Evolutionary conservation across 768 basidiomycete species (phyloP).

Genomic region (Pluteus cervinus): DNA sequence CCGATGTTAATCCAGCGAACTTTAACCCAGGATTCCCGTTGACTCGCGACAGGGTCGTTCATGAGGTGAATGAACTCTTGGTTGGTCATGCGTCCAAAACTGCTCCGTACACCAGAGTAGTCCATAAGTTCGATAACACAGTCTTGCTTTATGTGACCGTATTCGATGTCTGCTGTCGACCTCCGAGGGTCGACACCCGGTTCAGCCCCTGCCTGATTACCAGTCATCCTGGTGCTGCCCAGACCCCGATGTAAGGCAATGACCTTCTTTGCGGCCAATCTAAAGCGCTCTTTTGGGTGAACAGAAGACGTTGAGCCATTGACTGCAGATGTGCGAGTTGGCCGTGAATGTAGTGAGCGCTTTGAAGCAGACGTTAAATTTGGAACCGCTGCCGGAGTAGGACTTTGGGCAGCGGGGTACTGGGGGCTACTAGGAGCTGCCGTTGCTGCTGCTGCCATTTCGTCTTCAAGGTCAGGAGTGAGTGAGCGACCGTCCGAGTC

Average conservation of each 20-base stretch:
- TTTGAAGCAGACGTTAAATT: neutral
- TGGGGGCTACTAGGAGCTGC: neutral
- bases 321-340: constrained; percentile 13
- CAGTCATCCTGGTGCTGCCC: constrained; percentile 35
- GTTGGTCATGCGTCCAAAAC: constrained; percentile 52
- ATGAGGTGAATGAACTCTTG: constrained; percentile 54
- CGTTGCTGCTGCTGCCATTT: constrained; percentile 10
- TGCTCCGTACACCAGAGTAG: constrained; percentile 53
- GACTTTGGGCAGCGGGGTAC: neutral
- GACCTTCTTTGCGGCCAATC: constrained; percentile 50
- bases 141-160: constrained; percentile 50
- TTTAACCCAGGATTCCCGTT: constrained; percentile 54
- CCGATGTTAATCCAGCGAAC: constrained; percentile 74
- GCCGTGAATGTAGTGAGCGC: constrained; percentile 12
- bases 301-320: constrained; percentile 10
- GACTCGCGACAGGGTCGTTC: constrained; percentile 34
- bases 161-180: constrained; percentile 46
- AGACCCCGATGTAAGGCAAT: constrained; percentile 57
- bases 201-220: constrained; percentile 52
- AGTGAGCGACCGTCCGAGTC: constrained; percentile 63
- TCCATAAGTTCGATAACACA: constrained; percentile 65
- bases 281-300: constrained; percentile 47
- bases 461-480: constrained; percentile 57
- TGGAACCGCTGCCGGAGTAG: neutral
- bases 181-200: constrained; percentile 68